Evolutionary conservation across 306 rosid species (phyloP), one percentile per base, ranked within the genome.

Genomic region (Begonia peltatifolia): DNA sequence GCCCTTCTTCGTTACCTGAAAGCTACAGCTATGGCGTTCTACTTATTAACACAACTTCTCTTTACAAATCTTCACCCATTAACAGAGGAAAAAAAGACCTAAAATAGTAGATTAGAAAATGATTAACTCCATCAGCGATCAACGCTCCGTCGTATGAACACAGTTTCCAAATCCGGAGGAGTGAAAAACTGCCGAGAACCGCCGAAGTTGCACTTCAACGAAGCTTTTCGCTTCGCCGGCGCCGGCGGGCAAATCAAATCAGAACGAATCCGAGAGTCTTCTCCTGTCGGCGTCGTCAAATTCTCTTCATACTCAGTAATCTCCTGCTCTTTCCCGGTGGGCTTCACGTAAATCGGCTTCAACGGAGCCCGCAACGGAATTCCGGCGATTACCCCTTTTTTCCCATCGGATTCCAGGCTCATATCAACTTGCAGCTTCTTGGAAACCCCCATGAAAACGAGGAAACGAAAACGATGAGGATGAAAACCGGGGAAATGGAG

Each of bases 121-220:
- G 38, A 30, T 30, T 5, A 30, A 0, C 38, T 30, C 38, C 38
- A 5, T 30, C 38, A 30, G 38, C 38, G 38, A 7, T 30, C 38
- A 30, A 30, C 38, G 38, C 38, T 30, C 38, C 38, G 83, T 52
- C 84, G 86, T 56, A 68, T 70, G 42, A 89, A 89, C 52, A 84
- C 81, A 41, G 84, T 66, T 66, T 89, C 97, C 55, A 84, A 76
- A 42, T 84, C 97, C 0, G 95, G 93, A 51, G 97, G 93, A 46
- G 70, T 74, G 76, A 82, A 76, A 76, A 88, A 84, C 65, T 82
- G 87, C 38, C 67, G 60, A 6, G 56, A 61, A 25, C 65, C 63
- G 4, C 59, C 72, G 52, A 65, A 80, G 60, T 76, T 82, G 59
- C 75, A 82, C 66, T 84, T 84, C 20, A 69, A 14, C 15, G 95